Percentiles rank a stretch among this genome's conserved stretches.
These are phyloP conservation scores for Zoysia matrella DNA, from an alignment of 202 grass and related monocot species.

Conservation along the genomic window DNA sequence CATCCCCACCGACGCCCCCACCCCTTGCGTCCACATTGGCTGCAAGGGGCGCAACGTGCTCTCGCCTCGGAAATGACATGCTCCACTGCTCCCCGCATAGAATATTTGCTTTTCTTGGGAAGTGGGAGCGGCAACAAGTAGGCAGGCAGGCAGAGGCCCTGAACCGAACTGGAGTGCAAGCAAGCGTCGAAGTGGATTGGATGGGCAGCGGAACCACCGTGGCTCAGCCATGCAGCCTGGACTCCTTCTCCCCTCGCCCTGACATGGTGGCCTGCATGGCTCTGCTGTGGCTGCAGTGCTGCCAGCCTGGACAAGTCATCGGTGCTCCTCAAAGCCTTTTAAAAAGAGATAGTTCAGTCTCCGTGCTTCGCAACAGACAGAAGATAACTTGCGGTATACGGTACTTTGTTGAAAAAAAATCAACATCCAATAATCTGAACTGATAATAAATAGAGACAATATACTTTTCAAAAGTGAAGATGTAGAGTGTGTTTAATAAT, in stretches of 20 bases:
- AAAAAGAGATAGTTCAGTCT: too few species aligned
- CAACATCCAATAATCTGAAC: too few species aligned
- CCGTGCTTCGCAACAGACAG: too few species aligned
- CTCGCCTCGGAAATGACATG: slow-evolving; percentile 59
- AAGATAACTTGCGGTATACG: too few species aligned
- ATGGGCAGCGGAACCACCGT: slow-evolving; percentile 12
- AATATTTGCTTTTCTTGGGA: too few species aligned
- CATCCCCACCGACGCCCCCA: too few species aligned
- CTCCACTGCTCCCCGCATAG: slow-evolving; percentile 33
- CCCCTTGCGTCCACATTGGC: too few species aligned
- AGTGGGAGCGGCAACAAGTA: slow-evolving; percentile 1
- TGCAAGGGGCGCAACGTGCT: too few species aligned
- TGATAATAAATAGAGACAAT: too few species aligned
- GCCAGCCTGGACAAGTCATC: slow-evolving; percentile 27
- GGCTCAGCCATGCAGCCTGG: not conserved
- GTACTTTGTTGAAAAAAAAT: too few species aligned
- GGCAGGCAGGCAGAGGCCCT: slow-evolving; percentile 1
- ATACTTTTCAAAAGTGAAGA: too few species aligned
- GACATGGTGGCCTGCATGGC: not conserved
- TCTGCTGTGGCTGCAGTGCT: not conserved
- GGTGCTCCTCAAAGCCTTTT: not conserved
- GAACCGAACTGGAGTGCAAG: slow-evolving; percentile 47
- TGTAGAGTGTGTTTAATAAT: too few species aligned
- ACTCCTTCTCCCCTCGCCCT: not conserved
- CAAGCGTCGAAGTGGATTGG: slow-evolving; percentile 31